Evolutionary conservation across 2,329 filamentous ascomycete genomes (phyloP), one percentile per base, ranked within the genome.

Genomic region (Colletotrichum musicola): DNA sequence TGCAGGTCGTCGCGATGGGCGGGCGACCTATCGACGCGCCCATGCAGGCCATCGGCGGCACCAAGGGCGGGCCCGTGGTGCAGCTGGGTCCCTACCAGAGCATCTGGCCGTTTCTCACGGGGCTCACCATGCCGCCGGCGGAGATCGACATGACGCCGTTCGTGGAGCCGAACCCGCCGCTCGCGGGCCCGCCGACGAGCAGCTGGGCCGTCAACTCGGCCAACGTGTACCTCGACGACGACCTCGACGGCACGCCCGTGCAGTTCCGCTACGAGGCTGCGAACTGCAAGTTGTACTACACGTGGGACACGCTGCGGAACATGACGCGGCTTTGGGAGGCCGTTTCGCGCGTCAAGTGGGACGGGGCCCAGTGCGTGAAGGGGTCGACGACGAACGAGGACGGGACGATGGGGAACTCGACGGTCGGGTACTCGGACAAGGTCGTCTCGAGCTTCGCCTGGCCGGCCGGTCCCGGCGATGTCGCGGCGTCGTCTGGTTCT

Each of bases 31-130:
- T 79, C 12, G 73, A 81, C 0, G 79, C 79, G 0, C 84, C 85
- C 0, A 92, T 90, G 80, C 88, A 91, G 79, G 85, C 83, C 4
- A 82, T 91, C 18, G 89, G 90, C n/a, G 90, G 90, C n/a, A 85
- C 88, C 55, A 89, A 90, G 73, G 90, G 90, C 38, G 80, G 79
- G 1, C 79, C 78, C 9, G 72, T 84, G 62, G 84, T 68, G 18
- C 5, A 47, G 9, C 64, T 72, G 22, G 25, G 14, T 5, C 25
- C 49, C 6, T 68, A 65, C 49, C 62, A 65, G 44, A 12, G 30
- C 2, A 10, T 62, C 13, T 54, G 35, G 16, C 25, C 64, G 3
- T n/a, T 14, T 4, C 60, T 68, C 6, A 25, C 20, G 16, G 6
- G n/a, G 9, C 18, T 42, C 6, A 18, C 14, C 42, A 13, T 22